phyloP scores from a whole-genome alignment of 148 eudicot genomes.

The Arctostaphylos glauca region DNA sequence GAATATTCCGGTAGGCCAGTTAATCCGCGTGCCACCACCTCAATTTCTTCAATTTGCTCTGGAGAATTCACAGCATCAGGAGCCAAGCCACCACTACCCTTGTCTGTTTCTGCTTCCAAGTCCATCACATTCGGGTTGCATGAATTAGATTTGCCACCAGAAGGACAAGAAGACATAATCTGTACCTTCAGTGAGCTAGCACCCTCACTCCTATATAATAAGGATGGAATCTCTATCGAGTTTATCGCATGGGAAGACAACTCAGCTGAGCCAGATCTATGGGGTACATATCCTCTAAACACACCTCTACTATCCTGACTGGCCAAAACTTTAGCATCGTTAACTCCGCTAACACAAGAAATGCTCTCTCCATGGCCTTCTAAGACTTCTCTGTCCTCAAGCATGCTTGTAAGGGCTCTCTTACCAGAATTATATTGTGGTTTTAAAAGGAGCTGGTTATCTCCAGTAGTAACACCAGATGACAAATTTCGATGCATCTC shows the following conservation, averaged over 20 bases:
- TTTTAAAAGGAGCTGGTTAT: constrained; percentile 6
- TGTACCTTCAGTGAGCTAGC: constrained; percentile 9
- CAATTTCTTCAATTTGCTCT: constrained; percentile 30
- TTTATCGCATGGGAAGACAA: constrained; percentile 16
- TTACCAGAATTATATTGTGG: constrained; percentile 16
- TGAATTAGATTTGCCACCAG: neutral
- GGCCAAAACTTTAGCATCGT: constrained; percentile 22
- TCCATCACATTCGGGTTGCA: constrained; percentile 9
- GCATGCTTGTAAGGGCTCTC: constrained; percentile 17
- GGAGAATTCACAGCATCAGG: constrained; percentile 20
- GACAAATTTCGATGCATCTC: constrained; percentile 26
- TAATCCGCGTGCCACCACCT: constrained; percentile 21
- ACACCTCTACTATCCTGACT: constrained; percentile 10
- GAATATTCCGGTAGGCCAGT: constrained; percentile 32
- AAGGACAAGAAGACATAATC: constrained; percentile 12
- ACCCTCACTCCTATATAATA: constrained; percentile 16
- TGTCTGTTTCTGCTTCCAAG: constrained; percentile 11
- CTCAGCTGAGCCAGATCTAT: constrained; percentile 11
- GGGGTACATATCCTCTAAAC: constrained; percentile 20
- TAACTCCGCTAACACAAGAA: constrained; percentile 33
- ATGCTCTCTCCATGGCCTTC: constrained; percentile 32
- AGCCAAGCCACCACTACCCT: constrained; percentile 22
- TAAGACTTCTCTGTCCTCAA: constrained; percentile 25
- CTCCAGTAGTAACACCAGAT: constrained; percentile 18
- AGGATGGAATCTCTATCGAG: constrained; percentile 15